Evolutionary conservation across 305 asterid species (phyloP).

Genomic region (Coffea humblotiana): DNA sequence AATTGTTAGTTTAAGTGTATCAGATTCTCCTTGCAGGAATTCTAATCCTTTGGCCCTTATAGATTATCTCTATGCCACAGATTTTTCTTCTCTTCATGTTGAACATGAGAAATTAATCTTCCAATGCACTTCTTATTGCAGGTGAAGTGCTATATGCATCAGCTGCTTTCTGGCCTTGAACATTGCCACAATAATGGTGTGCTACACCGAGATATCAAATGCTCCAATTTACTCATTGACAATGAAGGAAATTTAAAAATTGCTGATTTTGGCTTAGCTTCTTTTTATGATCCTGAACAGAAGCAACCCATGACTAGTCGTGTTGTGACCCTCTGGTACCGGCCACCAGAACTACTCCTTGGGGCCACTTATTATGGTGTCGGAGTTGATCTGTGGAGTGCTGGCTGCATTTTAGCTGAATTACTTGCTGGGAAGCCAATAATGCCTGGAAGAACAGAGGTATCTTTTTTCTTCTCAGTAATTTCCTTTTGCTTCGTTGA

Average conservation of each 20-base stretch:
- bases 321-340: slow-evolving; percentile 95
- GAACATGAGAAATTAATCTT: not conserved
- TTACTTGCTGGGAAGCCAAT: slow-evolving; percentile 78
- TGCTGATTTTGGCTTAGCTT: slow-evolving; percentile 93
- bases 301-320: slow-evolving; percentile 88
- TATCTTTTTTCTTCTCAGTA: slow-evolving; percentile 21
- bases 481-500: not conserved
- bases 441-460: slow-evolving; percentile 91
- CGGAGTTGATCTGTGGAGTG: slow-evolving; percentile 95
- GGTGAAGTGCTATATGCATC: slow-evolving; percentile 89
- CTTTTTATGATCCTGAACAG: slow-evolving; percentile 60
- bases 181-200: slow-evolving; percentile 92
- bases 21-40: not conserved
- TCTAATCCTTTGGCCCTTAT: not conserved
- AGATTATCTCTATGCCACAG: not conserved
- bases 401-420: slow-evolving; percentile 93
- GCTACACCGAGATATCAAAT: slow-evolving; percentile 86
- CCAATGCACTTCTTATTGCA: slow-evolving; percentile 33
- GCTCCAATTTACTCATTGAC: slow-evolving; percentile 85
- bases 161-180: slow-evolving; percentile 82
- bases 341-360: slow-evolving; percentile 89
- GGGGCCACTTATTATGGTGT: slow-evolving; percentile 78
- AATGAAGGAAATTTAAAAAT: slow-evolving; percentile 70
- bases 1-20: not conserved
- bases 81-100: not conserved